Conservation (phyloP, 164 flowering plant genomes). For the Annona squamosa region DNA sequence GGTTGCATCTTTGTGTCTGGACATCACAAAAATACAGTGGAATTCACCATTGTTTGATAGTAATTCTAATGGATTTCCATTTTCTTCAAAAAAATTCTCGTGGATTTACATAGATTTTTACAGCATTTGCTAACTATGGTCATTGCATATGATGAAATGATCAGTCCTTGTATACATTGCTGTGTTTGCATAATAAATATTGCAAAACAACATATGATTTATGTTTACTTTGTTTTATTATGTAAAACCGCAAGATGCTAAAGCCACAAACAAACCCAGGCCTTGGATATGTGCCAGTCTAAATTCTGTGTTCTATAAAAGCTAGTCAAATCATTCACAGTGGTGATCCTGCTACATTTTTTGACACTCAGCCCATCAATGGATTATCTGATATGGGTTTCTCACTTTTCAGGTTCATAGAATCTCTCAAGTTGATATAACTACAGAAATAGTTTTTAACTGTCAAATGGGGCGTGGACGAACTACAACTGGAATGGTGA, state of each 20-base stretch:
- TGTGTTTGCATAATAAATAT: no score
- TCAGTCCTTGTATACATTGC: no score
- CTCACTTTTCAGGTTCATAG: slow-evolving; percentile 50
- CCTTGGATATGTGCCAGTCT: not conserved
- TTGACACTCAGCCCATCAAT: not conserved
- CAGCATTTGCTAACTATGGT: no score
- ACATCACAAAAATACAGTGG: no score
- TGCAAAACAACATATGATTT: no score
- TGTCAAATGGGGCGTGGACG: slow-evolving; percentile 99
- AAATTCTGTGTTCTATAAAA: not conserved
- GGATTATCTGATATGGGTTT: not conserved
- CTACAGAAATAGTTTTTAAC: slow-evolving; percentile 76
- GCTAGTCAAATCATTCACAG: not conserved
- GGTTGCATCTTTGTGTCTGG: not conserved
- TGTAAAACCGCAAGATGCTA: not conserved
- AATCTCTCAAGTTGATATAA: slow-evolving; percentile 64
- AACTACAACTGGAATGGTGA: slow-evolving; percentile 97
- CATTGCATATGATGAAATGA: no score
- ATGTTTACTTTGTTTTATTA: no score
- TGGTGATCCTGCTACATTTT: not conserved
- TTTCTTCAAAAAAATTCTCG: not conserved
- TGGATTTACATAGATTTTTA: not conserved
- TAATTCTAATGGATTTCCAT: not conserved
- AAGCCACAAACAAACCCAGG: not conserved
- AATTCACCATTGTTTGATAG: no score